phyloP scores from a whole-genome alignment of 257 asterid genomes.

The Solanum appendiculatum region DNA sequence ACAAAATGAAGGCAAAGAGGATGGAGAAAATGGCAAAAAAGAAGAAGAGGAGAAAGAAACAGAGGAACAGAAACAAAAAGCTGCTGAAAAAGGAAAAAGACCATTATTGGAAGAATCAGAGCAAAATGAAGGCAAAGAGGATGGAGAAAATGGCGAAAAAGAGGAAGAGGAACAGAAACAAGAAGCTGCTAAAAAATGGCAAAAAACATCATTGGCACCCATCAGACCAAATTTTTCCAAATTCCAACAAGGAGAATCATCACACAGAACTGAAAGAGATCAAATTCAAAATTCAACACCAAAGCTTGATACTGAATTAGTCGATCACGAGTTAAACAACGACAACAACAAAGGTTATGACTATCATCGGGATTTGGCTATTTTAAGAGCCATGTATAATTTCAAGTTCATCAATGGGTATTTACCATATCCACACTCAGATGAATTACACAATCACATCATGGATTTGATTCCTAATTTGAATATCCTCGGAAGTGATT shows the following conservation, averaged over 20 bases:
- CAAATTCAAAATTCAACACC: background rate
- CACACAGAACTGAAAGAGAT: background rate
- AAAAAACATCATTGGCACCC: background rate
- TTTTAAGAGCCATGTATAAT: background rate
- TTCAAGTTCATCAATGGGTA: background rate
- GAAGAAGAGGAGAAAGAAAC: too few relatives aligned
- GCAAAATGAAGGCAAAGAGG: background rate
- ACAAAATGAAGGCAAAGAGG: background rate
- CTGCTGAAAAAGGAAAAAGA: background rate
- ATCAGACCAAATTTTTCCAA: background rate
- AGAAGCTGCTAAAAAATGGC: background rate
- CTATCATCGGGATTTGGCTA: background rate
- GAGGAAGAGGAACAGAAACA: background rate
- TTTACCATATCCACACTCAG: background rate
- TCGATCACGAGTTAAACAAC: background rate
- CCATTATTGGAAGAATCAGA: background rate
- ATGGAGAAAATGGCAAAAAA: too few relatives aligned
- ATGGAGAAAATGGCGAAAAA: too few relatives aligned
- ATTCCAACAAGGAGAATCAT: background rate
- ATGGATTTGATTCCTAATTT: background rate
- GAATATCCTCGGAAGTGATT: background rate
- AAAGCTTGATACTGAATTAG: background rate
- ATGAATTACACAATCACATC: background rate
- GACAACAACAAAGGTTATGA: background rate
- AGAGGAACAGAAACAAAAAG: background rate